Conservation (phyloP, 1,139 yeast genomes). For the Debaryomyces psychrophilus region DNA sequence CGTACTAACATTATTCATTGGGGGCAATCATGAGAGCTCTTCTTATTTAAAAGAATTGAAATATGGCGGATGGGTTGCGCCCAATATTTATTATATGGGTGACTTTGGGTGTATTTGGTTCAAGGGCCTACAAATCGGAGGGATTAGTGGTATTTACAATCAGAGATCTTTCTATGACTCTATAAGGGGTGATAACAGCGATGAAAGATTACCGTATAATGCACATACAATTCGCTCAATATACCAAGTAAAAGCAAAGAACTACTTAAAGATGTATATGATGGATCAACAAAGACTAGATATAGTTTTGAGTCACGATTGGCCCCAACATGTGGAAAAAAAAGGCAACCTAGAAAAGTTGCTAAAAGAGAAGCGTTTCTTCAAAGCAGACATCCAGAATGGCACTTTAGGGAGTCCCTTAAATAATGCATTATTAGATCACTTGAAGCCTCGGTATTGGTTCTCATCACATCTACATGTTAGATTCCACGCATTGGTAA, state of each 20-base stretch:
- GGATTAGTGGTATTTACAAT: conserved; percentile 84
- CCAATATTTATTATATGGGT: conserved; percentile 87
- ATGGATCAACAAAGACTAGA: conserved; percentile 38
- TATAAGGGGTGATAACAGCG: conserved; percentile 23
- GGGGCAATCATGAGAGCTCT: conserved; percentile 95
- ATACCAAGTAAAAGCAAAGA: conserved; percentile 75
- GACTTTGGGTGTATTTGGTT: conserved; percentile 73
- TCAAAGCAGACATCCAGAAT: conserved; percentile 60
- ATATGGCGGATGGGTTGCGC: conserved; percentile 95
- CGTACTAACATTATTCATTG: conserved; percentile 76
- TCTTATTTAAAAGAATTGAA: conserved; percentile 72
- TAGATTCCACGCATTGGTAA: conserved; percentile 57
- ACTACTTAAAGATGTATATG: conserved; percentile 57
- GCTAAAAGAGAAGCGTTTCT: conserved; percentile 64
- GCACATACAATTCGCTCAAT: conserved; percentile 52
- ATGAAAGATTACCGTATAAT: conserved; percentile 54
- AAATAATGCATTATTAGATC: conserved; percentile 56
- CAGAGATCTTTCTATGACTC: conserved; percentile 31
- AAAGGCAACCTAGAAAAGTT: conserved; percentile 59
- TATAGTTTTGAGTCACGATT: conserved; percentile 79
- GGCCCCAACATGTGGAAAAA: conserved; percentile 85
- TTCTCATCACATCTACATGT: conserved; percentile 90
- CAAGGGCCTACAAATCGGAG: conserved; percentile 75
- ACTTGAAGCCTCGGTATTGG: conserved; percentile 73
- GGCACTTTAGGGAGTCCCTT: conserved; percentile 77